Evolutionary conservation across 768 basidiomycete genomes (phyloP).

Genomic region (Lyophyllum atratum): DNA sequence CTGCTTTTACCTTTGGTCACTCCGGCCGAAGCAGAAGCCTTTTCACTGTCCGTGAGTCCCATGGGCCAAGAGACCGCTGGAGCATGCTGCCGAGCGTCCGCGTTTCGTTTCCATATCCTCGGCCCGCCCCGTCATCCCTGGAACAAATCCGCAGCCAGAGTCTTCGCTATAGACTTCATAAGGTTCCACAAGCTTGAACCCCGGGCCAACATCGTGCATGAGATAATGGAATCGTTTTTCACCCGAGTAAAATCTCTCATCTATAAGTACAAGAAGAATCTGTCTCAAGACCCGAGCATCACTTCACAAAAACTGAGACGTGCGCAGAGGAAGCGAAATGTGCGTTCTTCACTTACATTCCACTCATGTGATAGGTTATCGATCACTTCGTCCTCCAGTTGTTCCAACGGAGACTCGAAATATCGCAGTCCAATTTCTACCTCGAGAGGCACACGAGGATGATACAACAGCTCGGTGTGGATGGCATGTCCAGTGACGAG

Average conservation of each 20-base stretch:
- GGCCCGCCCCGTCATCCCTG: background rate
- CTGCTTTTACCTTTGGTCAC: background rate
- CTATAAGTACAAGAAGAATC: background rate
- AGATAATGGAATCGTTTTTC: background rate
- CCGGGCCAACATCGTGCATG: background rate
- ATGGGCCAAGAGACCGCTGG: too few species aligned
- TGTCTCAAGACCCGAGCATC: background rate
- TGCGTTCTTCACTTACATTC: background rate
- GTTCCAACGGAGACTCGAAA: conserved; percentile 7
- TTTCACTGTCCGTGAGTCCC: too few species aligned
- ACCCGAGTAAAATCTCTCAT: background rate
- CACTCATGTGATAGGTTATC: background rate
- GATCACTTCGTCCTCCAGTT: background rate
- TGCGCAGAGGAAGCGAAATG: background rate
- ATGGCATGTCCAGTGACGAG: conserved; percentile 28
- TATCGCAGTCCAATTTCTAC: conserved; percentile 1
- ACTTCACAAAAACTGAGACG: background rate
- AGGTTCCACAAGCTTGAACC: background rate
- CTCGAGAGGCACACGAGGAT: conserved; percentile 16
- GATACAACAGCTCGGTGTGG: conserved; percentile 19
- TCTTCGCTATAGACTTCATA: background rate
- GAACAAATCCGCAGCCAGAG: background rate
- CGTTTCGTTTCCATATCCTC: background rate
- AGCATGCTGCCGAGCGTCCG: too few species aligned
- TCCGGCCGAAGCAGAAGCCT: background rate